Conservation (phyloP, 1,284 basidiomycete genomes). For the Cutaneotrichosporon mucoides region DNA sequence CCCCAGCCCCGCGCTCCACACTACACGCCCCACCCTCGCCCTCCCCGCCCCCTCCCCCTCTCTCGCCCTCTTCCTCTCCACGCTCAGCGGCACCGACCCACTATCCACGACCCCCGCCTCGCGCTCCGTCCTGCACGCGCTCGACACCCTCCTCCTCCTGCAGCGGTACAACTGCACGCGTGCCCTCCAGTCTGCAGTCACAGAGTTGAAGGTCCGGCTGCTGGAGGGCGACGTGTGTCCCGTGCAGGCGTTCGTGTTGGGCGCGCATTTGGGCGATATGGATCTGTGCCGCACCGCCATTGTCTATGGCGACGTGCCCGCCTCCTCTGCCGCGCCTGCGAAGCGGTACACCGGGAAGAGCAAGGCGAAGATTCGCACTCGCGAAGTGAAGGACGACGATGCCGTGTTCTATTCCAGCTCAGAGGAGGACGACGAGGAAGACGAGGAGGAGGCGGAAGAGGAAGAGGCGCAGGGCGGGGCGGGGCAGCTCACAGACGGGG, state of each 20-base stretch:
- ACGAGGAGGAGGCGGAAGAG: not conserved
- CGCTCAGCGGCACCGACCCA: not conserved
- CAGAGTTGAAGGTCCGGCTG: slow-evolving; percentile 9
- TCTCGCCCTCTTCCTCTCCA: slow-evolving; percentile 6
- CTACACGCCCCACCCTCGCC: not conserved
- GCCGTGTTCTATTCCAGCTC: not conserved
- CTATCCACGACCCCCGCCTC: not conserved
- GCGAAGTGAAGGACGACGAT: not conserved
- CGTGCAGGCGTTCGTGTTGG: slow-evolving; percentile 14
- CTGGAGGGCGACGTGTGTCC: slow-evolving; percentile 16
- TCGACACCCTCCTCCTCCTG: slow-evolving; percentile 4
- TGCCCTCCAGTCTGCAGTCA: slow-evolving; percentile 2
- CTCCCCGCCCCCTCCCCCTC: not conserved
- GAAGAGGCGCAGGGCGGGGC: no score
- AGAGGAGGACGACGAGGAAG: not conserved
- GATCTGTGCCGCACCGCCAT: slow-evolving; percentile 20
- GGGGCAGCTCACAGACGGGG: no score
- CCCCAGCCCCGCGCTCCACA: slow-evolving; percentile 5
- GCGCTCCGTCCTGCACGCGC: not conserved
- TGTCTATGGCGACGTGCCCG: slow-evolving; percentile 10
- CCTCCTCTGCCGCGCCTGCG: not conserved
- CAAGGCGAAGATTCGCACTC: no score
- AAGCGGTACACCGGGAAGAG: no score
- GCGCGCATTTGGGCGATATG: slow-evolving; percentile 11
- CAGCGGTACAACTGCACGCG: not conserved